Evolutionary conservation across 2,329 filamentous ascomycete species (phyloP).

Genomic region (Fusarium fracticaudum): DNA sequence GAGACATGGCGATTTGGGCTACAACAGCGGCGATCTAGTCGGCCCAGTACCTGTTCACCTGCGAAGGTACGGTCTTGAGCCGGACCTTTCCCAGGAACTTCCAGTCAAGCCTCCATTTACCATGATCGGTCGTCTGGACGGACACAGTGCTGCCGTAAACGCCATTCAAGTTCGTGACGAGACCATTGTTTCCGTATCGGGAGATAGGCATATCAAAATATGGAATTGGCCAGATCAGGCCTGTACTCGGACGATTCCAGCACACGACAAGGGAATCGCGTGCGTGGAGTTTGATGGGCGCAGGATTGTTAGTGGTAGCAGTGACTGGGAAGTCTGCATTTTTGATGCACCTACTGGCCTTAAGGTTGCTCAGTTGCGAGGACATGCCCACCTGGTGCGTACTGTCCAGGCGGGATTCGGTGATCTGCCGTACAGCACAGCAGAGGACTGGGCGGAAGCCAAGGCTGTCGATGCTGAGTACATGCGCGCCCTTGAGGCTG

Average conservation of each 20-base stretch:
- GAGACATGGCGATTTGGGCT: constrained; percentile 67
- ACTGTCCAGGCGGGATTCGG: constrained; percentile 96
- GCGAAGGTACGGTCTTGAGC: constrained; percentile 64
- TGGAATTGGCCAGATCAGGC: constrained; percentile 88
- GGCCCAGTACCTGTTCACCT: constrained; percentile 63
- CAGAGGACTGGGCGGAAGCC: constrained; percentile 79
- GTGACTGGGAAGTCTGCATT: constrained; percentile 94
- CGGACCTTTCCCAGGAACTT: constrained; percentile 56
- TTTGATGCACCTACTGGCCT: constrained; percentile 88
- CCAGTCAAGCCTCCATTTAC: constrained; percentile 72
- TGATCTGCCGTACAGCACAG: constrained; percentile 81
- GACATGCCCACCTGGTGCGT: constrained; percentile 85
- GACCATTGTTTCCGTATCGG: constrained; percentile 93
- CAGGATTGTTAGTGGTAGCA: constrained; percentile 94
- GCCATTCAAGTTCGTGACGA: constrained; percentile 89
- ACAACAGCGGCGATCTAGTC: constrained; percentile 54
- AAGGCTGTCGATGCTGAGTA: constrained; percentile 78
- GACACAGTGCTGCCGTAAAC: constrained; percentile 92
- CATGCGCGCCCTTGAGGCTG: constrained; percentile 67
- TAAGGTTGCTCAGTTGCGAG: constrained; percentile 87
- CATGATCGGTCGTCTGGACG: constrained; percentile 81
- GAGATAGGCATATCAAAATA: constrained; percentile 91
- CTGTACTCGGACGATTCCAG: constrained; percentile 81
- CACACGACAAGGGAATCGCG: constrained; percentile 94
- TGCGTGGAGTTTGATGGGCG: constrained; percentile 97